Conservation (phyloP, 176 grass and related monocot species). For the Themeda triandra region DNA sequence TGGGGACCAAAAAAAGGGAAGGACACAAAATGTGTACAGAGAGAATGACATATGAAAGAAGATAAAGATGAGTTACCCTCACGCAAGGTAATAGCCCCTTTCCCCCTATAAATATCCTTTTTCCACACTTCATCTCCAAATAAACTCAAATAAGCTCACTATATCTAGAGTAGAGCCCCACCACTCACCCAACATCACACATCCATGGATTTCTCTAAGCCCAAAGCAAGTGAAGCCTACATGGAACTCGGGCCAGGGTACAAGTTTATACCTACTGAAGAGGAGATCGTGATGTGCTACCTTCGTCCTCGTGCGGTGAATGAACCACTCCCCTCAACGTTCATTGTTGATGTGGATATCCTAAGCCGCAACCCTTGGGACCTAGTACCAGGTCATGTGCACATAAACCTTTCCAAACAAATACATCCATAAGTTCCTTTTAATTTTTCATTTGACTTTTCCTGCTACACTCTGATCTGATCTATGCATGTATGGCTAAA, state of each 20-base stretch:
- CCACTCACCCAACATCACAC: not conserved
- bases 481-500: too few species aligned
- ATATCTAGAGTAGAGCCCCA: not conserved
- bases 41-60: not conserved
- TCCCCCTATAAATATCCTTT: not conserved
- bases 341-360: constrained; percentile 8
- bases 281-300: not conserved
- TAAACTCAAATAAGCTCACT: not conserved
- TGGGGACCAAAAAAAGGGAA: not conserved
- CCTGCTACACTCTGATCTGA: not conserved
- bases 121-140: not conserved
- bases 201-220: not conserved
- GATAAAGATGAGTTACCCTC: not conserved
- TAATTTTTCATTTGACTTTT: not conserved
- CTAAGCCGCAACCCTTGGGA: constrained; percentile 40
- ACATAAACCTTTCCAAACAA: not conserved
- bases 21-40: not conserved
- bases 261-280: not conserved
- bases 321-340: not conserved
- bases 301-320: not conserved
- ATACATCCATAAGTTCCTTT: not conserved
- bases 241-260: not conserved
- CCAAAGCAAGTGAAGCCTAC: not conserved
- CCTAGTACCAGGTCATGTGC: constrained; percentile 20
- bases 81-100: not conserved